phyloP scores from a whole-genome alignment of 257 asterid species.

The Nicotiana tomentosiformis region DNA sequence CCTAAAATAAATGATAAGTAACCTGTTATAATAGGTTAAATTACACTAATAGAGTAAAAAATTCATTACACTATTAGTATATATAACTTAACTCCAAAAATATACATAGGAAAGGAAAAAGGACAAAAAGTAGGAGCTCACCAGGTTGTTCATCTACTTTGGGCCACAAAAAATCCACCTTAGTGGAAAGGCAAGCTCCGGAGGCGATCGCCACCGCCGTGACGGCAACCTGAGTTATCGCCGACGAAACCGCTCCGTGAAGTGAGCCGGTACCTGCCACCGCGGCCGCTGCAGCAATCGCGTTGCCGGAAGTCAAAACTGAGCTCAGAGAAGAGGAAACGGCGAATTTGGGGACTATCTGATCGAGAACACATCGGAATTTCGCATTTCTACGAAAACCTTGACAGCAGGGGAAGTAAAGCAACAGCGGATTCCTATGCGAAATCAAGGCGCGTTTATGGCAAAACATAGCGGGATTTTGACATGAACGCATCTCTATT shows the following conservation, averaged over 20 bases:
- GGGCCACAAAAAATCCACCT: conserved; percentile 95
- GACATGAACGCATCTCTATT: conserved; percentile 41
- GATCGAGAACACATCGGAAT: conserved; percentile 41
- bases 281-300: conserved; percentile 72
- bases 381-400: conserved; percentile 24
- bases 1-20: too few species aligned
- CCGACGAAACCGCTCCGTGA: conserved; percentile 89
- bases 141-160: conserved; percentile 82
- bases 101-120: neutral
- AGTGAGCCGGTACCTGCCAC: conserved; percentile 51
- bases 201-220: conserved; percentile 96
- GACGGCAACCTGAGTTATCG: conserved; percentile 86
- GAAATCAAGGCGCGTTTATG: conserved; percentile 33
- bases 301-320: conserved; percentile 61
- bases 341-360: conserved; percentile 32
- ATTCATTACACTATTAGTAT: too few species aligned
- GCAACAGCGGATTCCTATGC: conserved; percentile 29
- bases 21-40: too few species aligned
- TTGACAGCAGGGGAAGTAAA: conserved; percentile 16
- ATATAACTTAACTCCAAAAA: too few species aligned
- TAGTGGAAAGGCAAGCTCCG: conserved; percentile 96
- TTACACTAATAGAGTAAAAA: too few species aligned
- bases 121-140: conserved; percentile 1
- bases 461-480: conserved; percentile 38
- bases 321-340: conserved; percentile 60